phyloP scores from a whole-genome alignment of 495 filamentous ascomycete genomes.

The Podospora fimiseda region DNA sequence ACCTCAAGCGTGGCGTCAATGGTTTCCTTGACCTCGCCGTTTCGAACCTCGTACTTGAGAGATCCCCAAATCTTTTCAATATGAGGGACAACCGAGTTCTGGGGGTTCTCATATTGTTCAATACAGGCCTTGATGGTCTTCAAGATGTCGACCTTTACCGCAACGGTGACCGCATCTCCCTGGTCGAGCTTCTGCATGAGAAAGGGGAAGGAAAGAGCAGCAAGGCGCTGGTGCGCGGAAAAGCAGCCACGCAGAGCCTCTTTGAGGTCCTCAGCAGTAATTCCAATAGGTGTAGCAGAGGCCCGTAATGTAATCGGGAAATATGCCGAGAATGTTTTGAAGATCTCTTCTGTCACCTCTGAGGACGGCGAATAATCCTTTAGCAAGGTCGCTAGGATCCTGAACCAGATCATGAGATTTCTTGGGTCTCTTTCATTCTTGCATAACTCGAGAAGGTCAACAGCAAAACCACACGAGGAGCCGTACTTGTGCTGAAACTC shows the following conservation, averaged over 20 bases:
- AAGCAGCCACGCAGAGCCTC: slow-evolving; percentile 41
- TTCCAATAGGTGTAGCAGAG: slow-evolving; percentile 35
- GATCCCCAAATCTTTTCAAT: slow-evolving; percentile 45
- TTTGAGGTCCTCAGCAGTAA: slow-evolving; percentile 46
- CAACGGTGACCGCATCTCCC: slow-evolving; percentile 41
- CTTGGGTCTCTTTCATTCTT: slow-evolving; percentile 43
- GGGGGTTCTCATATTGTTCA: slow-evolving; percentile 32
- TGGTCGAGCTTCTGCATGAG: slow-evolving; percentile 46
- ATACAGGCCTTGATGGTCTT: slow-evolving; percentile 43
- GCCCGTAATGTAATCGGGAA: slow-evolving; percentile 47
- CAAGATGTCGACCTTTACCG: slow-evolving; percentile 50
- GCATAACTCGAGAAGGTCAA: slow-evolving; percentile 37
- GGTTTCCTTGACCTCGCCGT: slow-evolving; percentile 46
- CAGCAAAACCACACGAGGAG: slow-evolving; percentile 31
- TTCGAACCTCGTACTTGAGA: slow-evolving; percentile 53
- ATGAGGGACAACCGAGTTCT: slow-evolving; percentile 35
- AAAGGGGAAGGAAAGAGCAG: slow-evolving; percentile 36
- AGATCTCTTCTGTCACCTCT: slow-evolving; percentile 38
- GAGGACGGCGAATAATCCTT: slow-evolving; percentile 33
- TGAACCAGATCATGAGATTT: slow-evolving; percentile 45
- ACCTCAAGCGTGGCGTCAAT: slow-evolving; percentile 43
- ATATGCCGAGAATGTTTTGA: slow-evolving; percentile 44
- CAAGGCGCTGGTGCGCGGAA: slow-evolving; percentile 34
- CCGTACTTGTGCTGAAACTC: slow-evolving; percentile 38
- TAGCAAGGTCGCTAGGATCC: slow-evolving; percentile 32